Percentiles rank a stretch among this genome's conserved stretches.
These are phyloP conservation scores for Ganoderma lingzhi DNA, from an alignment of 1,284 basidiomycete species.

Conservation along the genomic window DNA sequence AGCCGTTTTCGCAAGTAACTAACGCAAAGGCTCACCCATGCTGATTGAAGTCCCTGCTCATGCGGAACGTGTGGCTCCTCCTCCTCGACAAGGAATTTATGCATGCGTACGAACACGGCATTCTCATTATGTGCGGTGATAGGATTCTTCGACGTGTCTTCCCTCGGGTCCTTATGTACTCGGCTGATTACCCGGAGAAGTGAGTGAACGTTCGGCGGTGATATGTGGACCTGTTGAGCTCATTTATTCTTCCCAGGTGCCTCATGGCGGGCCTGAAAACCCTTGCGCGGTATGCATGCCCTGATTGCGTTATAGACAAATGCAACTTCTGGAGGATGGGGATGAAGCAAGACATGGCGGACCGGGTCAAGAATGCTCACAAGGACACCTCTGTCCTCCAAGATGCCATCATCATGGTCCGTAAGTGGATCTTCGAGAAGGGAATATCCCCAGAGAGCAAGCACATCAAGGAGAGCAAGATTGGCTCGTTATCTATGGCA, in stretches of 20 bases:
- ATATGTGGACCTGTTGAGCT: no score
- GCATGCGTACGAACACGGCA: conserved; percentile 4
- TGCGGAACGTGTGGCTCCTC: conserved; percentile 33
- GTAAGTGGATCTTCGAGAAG: neutral
- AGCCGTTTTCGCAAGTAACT: no score
- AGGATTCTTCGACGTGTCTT: conserved; percentile 5
- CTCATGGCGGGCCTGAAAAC: neutral
- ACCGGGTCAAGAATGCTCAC: neutral
- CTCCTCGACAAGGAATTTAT: conserved; percentile 35
- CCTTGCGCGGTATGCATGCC: neutral
- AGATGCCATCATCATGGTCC: neutral
- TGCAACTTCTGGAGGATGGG: neutral
- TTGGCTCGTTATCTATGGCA: neutral
- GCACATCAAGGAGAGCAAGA: neutral
- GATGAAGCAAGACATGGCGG: neutral
- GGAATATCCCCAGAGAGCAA: neutral
- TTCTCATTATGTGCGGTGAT: conserved; percentile 7
- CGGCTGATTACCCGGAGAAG: conserved; percentile 20
- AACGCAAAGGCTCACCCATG: no score
- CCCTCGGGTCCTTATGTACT: conserved; percentile 8
- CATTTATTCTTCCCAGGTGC: neutral
- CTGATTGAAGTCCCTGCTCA: no score
- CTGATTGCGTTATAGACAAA: neutral
- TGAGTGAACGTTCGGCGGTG: neutral
- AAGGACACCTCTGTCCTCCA: neutral